A percentile compares a stretch with the other conserved stretches of the same genome.
Evolutionary conservation across 371 early-diverging fungal species (phyloP).

Genomic region (Syncephalastrum contaminatum): DNA sequence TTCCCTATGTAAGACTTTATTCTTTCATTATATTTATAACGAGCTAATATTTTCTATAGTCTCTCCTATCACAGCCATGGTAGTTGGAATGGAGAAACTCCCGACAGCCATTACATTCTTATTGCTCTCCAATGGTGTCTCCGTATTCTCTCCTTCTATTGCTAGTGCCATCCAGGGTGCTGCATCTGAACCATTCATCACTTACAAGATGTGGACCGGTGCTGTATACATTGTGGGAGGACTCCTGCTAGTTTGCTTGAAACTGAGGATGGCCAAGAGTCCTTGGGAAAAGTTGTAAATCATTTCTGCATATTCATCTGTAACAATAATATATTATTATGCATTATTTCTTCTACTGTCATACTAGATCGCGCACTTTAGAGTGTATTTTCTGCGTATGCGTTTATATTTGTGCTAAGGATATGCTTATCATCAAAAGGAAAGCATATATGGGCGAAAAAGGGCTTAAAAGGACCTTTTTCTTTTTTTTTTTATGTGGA

Average conservation of each 20-base stretch:
- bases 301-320: too few species aligned
- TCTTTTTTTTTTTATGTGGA: too few species aligned
- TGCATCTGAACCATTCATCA: slow-evolving; percentile 18
- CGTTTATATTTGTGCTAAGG: too few species aligned
- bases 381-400: too few species aligned
- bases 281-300: too few species aligned
- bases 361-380: too few species aligned
- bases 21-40: background rate
- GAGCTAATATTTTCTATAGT: slow-evolving; percentile 3
- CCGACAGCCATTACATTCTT: slow-evolving; percentile 33
- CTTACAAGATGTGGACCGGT: slow-evolving; percentile 40
- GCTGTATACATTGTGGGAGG: slow-evolving; percentile 24
- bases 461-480: too few species aligned
- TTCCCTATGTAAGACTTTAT: slow-evolving; percentile 7
- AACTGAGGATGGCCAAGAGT: slow-evolving; percentile 15
- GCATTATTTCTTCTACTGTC: too few species aligned
- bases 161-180: slow-evolving; percentile 29
- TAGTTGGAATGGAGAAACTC: slow-evolving; percentile 34
- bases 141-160: slow-evolving; percentile 29
- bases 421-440: too few species aligned
- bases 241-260: slow-evolving; percentile 25
- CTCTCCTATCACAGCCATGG: slow-evolving; percentile 26
- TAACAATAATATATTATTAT: too few species aligned
- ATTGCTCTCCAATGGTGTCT: slow-evolving; percentile 22
- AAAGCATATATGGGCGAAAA: too few species aligned